Evolutionary conservation across 768 basidiomycete species (phyloP).

Genomic region (Lactarius sanguifluus): DNA sequence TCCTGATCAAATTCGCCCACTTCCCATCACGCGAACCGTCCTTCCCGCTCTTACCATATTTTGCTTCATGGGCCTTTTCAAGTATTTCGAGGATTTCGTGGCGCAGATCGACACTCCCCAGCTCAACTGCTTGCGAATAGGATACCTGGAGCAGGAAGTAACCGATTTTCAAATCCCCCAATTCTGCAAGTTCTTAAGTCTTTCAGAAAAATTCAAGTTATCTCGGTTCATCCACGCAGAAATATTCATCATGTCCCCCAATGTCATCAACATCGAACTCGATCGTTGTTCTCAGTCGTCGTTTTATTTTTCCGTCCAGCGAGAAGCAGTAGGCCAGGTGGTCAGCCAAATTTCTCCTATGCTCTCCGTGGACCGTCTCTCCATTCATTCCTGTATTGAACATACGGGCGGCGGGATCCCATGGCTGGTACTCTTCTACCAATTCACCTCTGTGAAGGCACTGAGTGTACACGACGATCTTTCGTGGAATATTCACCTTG

Average conservation of each 20-base stretch:
- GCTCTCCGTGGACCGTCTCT: background rate
- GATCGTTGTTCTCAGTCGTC: background rate
- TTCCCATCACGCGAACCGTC: too few relatives aligned
- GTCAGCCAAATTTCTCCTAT: background rate
- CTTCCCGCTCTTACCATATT: too few relatives aligned
- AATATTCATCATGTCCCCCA: background rate
- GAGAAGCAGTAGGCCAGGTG: background rate
- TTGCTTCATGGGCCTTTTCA: too few relatives aligned
- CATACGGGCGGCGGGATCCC: too few relatives aligned
- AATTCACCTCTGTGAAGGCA: too few relatives aligned
- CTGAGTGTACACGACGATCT: too few relatives aligned
- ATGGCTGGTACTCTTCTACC: too few relatives aligned
- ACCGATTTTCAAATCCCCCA: background rate
- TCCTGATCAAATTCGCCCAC: background rate
- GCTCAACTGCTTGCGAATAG: background rate
- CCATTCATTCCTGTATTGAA: background rate
- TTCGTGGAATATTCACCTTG: too few relatives aligned
- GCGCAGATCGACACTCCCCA: too few relatives aligned
- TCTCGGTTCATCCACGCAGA: background rate
- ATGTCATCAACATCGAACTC: background rate
- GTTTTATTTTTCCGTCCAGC: background rate
- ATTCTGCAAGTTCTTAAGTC: background rate
- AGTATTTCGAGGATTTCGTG: too few relatives aligned
- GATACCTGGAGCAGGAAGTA: background rate
- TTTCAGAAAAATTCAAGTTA: background rate